Evolutionary conservation across 2,329 filamentous ascomycete species (phyloP), one percentile per base, ranked within the genome.

Genomic region (Microcyclospora tardicrescens): DNA sequence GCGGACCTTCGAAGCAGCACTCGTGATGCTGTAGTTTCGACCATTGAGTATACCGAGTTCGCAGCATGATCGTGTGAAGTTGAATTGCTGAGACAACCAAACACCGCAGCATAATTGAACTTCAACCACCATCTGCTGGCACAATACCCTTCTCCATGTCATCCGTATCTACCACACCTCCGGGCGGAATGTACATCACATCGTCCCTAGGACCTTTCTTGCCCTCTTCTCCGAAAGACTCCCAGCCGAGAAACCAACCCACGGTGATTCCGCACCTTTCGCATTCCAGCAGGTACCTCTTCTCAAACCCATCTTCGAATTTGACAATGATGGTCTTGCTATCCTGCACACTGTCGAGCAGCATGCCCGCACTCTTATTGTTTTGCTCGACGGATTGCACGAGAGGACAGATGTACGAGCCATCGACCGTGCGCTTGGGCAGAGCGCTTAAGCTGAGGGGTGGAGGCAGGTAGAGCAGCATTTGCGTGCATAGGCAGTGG

Each of bases 401-500:
- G 28, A 79, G 60, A 2, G 73, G 71, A 15, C 79, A 65, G 44
- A 81, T 79, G 40, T 70, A 54, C 0, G 75, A 68, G 14, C 57
- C 56, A 55, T 81, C 77, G 34, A 53, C 45, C 42, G 62, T 55
- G 34, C 78, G 72, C 6, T 61, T 66, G 1, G 75, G 74, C 10
- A 80, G 65, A 0, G 59, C 47, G 19, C 61, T 44, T 4, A 24
- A 8, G 19, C 19, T 24, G 34, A 81, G 61, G 2, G 65, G 55
- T 29, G 72, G 68, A 1, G 72, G 73, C 33, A 66, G 77, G 15
- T 75, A 70, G 45, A 82, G 67, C 39, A 81, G 62, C 45, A 81
- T 70, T 49, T 77, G 70, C 34, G 66, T 74, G 67, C 79, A 83
- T 55, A 78, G 68, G 66, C 79, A 82, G 61, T 75, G 71, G 59